Evolutionary conservation across 441 rosid species (phyloP).

Genomic region (Populus tomentosa): DNA sequence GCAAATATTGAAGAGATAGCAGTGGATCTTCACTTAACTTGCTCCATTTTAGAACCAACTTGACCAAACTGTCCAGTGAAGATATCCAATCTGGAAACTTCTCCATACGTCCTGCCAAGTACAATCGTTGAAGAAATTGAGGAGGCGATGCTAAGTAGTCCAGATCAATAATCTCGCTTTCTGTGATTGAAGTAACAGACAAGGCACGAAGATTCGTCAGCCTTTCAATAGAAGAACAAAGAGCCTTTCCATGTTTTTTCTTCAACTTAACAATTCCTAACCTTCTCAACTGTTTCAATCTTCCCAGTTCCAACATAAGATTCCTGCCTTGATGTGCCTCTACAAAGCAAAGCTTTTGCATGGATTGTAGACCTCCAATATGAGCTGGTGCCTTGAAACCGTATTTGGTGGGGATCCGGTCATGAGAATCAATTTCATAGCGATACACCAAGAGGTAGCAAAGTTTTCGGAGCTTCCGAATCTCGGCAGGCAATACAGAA

Average conservation of each 20-base stretch:
- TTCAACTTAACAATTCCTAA: slow-evolving; percentile 32
- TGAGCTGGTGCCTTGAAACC: slow-evolving; percentile 26
- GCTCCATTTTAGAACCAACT: slow-evolving; percentile 34
- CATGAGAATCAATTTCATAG: slow-evolving; percentile 18
- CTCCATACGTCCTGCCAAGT: slow-evolving; percentile 32
- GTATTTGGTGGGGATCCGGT: slow-evolving; percentile 18
- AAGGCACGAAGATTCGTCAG: slow-evolving; percentile 27
- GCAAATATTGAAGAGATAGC: slow-evolving; percentile 26
- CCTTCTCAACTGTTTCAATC: slow-evolving; percentile 29
- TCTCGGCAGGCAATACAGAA: slow-evolving; percentile 11
- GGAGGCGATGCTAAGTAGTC: slow-evolving; percentile 23
- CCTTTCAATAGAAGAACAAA: slow-evolving; percentile 32
- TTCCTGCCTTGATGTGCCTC: slow-evolving; percentile 24
- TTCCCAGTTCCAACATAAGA: slow-evolving; percentile 30
- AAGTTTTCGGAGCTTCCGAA: slow-evolving; percentile 19
- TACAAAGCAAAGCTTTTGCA: slow-evolving; percentile 36
- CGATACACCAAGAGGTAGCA: slow-evolving; percentile 35
- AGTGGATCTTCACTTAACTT: slow-evolving; percentile 28
- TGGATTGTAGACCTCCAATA: slow-evolving; percentile 29
- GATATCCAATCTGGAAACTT: slow-evolving; percentile 36
- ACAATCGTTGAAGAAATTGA: slow-evolving; percentile 27
- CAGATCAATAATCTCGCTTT: slow-evolving; percentile 27
- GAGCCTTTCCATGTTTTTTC: slow-evolving; percentile 26
- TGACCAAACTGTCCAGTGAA: slow-evolving; percentile 22
- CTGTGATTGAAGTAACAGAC: slow-evolving; percentile 21